Conservation (phyloP, 148 eudicot genomes). For the Rhododendron mucronatum region DNA sequence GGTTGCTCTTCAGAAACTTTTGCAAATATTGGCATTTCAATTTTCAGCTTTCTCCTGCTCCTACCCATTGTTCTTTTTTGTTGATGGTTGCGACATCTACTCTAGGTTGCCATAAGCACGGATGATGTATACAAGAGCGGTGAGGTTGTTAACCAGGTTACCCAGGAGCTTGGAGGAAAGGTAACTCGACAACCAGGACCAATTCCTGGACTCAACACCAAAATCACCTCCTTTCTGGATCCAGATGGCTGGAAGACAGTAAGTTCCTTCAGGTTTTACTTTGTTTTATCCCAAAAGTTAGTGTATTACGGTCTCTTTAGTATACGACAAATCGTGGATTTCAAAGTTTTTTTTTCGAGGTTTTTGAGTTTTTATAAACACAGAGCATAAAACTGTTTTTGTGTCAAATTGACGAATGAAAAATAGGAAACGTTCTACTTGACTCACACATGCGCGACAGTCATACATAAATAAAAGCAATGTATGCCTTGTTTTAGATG, state of each 20-base stretch:
- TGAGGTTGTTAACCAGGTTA: conserved; percentile 69
- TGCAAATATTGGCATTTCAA: background rate
- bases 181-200: conserved; percentile 84
- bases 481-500: background rate
- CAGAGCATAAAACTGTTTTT: background rate
- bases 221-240: conserved; percentile 76
- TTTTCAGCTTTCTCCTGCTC: background rate
- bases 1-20: conserved; percentile 29
- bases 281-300: background rate
- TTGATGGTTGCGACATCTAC: background rate
- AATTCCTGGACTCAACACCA: conserved; percentile 82
- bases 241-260: conserved; percentile 51
- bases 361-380: background rate
- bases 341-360: background rate
- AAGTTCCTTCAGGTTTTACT: background rate
- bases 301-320: background rate
- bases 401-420: background rate
- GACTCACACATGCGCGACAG: background rate
- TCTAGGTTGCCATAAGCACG: conserved; percentile 84
- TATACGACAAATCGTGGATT: background rate
- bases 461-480: background rate
- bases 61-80: background rate
- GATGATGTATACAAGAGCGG: conserved; percentile 93
- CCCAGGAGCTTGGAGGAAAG: conserved; percentile 90
- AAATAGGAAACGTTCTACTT: background rate